Evolutionary conservation across 148 eudicot species (phyloP).

Genomic region (Rhododendron mucronatum): DNA sequence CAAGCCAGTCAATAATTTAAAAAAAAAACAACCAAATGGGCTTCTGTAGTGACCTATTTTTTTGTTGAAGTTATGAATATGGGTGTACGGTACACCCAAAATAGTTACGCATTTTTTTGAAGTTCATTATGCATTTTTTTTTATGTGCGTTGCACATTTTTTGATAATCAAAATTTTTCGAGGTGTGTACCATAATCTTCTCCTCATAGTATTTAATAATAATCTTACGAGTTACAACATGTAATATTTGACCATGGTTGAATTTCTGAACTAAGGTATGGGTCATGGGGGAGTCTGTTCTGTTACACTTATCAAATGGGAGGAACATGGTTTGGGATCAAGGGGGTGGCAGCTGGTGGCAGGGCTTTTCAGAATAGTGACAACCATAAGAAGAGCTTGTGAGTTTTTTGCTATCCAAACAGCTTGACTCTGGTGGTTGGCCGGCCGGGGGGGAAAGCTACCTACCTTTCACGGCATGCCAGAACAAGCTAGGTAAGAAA

Average conservation of each 20-base stretch:
- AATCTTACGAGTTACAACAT: neutral
- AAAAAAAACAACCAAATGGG: no score
- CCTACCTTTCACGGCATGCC: slow-evolving; percentile 19
- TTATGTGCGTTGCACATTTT: no score
- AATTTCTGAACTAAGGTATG: slow-evolving; percentile 24
- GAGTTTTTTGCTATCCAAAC: slow-evolving; percentile 41
- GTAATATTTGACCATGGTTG: neutral
- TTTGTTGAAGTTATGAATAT: no score
- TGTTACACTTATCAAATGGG: slow-evolving; percentile 30
- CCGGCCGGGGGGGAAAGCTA: slow-evolving; percentile 33
- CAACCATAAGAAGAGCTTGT: slow-evolving; percentile 33
- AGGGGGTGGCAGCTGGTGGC: slow-evolving; percentile 31
- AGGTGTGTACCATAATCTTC: no score
- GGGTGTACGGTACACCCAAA: no score
- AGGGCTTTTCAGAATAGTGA: slow-evolving; percentile 21
- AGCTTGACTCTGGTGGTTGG: slow-evolving; percentile 44
- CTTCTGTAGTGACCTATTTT: no score
- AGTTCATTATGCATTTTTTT: no score
- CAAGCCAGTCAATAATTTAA: no score
- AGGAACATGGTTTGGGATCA: slow-evolving; percentile 50
- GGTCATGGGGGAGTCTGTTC: slow-evolving; percentile 34
- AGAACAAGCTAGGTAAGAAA: slow-evolving; percentile 20
- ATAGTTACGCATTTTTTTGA: no score
- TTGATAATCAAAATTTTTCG: no score
- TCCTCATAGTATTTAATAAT: neutral